Evolutionary conservation across 768 basidiomycete genomes (phyloP), one percentile per base, ranked within the genome.

Genomic region (Trametes meyenii): DNA sequence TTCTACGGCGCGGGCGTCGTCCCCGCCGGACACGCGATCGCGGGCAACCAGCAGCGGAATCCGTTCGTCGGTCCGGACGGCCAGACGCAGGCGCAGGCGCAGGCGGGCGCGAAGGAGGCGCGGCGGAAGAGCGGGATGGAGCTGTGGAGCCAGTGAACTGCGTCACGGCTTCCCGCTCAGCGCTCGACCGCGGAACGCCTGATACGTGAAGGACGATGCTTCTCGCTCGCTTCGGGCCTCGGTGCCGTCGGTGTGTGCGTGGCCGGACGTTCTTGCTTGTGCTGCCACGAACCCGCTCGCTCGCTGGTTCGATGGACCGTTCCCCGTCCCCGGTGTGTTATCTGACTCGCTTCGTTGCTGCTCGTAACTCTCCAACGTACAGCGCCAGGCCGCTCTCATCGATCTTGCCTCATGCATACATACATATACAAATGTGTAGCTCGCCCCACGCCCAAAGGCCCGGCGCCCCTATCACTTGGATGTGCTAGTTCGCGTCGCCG

Each of bases 101-200:
- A 75, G 64, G 64, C 77, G 52, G 69, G 75, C 55, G 69, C 79
- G 58, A 87, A 87, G 75, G 87, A 89, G 60, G 72, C 72, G 39
- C 77, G 87, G 72, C 80, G 87, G 71, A 74, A 82, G 60, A 86
- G 83, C 61, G 84, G 83, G 59, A 85, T 88, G 81, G 89, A 92
- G 72, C 72, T 83, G 54, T 92, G 90, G 89, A 84, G 85, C 66
- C 84, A 89, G 81, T 90, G 78, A 86, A n/a, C n/a, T n/a, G n/a
- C n/a, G n/a, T n/a, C n/a, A n/a, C n/a, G n/a, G n/a, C n/a, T n/a
- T n/a, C n/a, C n/a, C n/a, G n/a, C n/a, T n/a, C n/a, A n/a, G n/a
- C n/a, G n/a, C n/a, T n/a, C n/a, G n/a, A n/a, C n/a, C n/a, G n/a
- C n/a, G n/a, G n/a, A n/a, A n/a, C n/a, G n/a, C n/a, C n/a, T n/a